These are phyloP conservation scores for Pichia sp. DNA, from an alignment of 1,139 yeast species.

Conservation along the genomic window DNA sequence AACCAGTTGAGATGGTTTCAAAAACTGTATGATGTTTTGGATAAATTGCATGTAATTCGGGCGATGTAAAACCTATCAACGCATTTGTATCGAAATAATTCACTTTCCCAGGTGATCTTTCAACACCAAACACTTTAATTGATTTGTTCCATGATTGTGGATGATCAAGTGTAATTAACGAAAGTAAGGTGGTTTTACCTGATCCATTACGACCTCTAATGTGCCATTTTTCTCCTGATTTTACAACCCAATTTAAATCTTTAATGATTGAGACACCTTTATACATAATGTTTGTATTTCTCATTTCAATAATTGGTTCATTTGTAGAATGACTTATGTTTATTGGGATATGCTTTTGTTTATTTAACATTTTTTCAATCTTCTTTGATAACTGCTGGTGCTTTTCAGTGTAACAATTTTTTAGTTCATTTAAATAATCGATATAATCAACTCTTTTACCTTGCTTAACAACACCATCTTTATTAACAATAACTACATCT, in stretches of 20 bases:
- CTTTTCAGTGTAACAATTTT: constrained; percentile 23
- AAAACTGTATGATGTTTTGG: constrained; percentile 50
- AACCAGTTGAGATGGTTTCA: constrained; percentile 69
- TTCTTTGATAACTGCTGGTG: constrained; percentile 22
- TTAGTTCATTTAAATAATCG: constrained; percentile 23
- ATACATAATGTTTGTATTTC: constrained; percentile 60
- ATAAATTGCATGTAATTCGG: constrained; percentile 82
- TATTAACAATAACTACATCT: constrained; percentile 57
- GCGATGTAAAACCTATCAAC: constrained; percentile 80
- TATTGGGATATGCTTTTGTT: not conserved
- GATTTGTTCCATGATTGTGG: constrained; percentile 90
- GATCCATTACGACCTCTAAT: constrained; percentile 85
- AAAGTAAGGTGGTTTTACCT: constrained; percentile 83
- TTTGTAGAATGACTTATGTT: not conserved
- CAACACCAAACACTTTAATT: constrained; percentile 55
- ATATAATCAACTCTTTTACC: constrained; percentile 41
- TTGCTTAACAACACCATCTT: constrained; percentile 42
- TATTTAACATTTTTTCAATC: constrained; percentile 16
- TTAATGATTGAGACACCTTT: constrained; percentile 53
- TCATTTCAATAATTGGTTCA: constrained; percentile 46
- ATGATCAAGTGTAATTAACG: constrained; percentile 87
- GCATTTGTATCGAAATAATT: constrained; percentile 75
- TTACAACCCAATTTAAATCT: constrained; percentile 59
- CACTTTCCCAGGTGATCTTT: constrained; percentile 69
- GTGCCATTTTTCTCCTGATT: constrained; percentile 79